Evolutionary conservation across 306 rosid species (phyloP).

Genomic region (Cucumis hystrix): DNA sequence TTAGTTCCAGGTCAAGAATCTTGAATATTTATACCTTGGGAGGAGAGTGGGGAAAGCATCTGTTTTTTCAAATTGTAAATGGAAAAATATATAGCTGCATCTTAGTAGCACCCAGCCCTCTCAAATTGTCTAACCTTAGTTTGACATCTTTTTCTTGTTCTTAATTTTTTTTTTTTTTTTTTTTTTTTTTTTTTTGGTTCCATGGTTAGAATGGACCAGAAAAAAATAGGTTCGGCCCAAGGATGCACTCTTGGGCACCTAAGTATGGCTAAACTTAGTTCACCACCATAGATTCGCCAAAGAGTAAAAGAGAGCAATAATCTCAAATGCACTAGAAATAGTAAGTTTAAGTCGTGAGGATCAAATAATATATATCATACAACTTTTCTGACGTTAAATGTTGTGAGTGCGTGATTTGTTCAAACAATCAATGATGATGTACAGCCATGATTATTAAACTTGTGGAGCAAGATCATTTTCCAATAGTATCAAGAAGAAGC

Average conservation of each 20-base stretch:
- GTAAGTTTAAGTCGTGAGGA: background rate
- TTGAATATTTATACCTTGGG: background rate
- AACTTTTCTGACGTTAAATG: background rate
- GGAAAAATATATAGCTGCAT: too few relatives aligned
- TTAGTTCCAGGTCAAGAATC: background rate
- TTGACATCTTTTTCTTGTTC: too few relatives aligned
- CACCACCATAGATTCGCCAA: background rate
- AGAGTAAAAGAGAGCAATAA: background rate
- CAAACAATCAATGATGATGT: background rate
- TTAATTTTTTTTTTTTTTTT: too few relatives aligned
- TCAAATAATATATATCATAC: background rate
- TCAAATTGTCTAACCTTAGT: too few relatives aligned
- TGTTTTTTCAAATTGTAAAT: background rate
- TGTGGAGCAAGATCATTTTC: background rate
- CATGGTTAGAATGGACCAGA: too few relatives aligned
- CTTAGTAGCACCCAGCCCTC: too few relatives aligned
- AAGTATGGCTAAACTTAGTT: background rate
- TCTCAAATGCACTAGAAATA: background rate
- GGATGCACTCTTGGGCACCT: too few relatives aligned
- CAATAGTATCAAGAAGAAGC: background rate
- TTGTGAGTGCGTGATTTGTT: background rate
- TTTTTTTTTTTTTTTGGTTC: too few relatives aligned
- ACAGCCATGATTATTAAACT: background rate
- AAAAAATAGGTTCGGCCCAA: too few relatives aligned
- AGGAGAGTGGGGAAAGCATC: background rate